Percentiles rank a stretch among this genome's conserved stretches.
phyloP scores from a whole-genome alignment of 306 rosid genomes.

The Sesbania bispinosa region DNA sequence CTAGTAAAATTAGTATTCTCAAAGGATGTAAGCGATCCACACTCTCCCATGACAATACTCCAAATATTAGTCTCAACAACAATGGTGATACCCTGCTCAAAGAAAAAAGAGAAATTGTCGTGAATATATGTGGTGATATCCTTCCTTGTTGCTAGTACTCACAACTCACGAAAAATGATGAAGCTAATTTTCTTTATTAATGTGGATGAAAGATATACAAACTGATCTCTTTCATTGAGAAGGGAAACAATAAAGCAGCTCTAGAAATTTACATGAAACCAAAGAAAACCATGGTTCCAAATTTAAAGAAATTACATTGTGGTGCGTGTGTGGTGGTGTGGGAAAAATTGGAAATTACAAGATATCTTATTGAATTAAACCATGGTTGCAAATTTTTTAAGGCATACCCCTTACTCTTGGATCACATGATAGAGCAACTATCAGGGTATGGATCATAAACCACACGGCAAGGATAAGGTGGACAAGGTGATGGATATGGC shows the following conservation, averaged over 20 bases:
- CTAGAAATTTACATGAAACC: neutral
- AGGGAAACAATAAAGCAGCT: neutral
- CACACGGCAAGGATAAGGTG: constrained; percentile 5
- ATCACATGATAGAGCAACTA: constrained; percentile 29
- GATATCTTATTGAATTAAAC: neutral
- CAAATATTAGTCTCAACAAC: neutral
- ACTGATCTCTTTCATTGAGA: neutral
- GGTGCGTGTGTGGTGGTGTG: no score
- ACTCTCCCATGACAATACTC: neutral
- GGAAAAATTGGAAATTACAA: no score
- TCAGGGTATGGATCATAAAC: constrained; percentile 17
- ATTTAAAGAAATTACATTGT: no score
- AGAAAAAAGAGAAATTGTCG: no score
- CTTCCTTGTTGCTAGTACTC: no score
- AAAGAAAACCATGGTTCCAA: neutral
- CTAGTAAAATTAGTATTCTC: no score
- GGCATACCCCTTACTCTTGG: neutral
- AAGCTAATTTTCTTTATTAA: neutral
- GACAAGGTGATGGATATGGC: neutral
- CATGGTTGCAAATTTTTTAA: neutral
- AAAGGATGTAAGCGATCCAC: no score
- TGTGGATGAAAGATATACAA: neutral
- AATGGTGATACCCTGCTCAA: neutral
- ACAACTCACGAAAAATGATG: no score
- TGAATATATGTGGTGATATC: no score